Conservation (phyloP, 176 grass and related monocot genomes). For the Eragrostis nindensis region DNA sequence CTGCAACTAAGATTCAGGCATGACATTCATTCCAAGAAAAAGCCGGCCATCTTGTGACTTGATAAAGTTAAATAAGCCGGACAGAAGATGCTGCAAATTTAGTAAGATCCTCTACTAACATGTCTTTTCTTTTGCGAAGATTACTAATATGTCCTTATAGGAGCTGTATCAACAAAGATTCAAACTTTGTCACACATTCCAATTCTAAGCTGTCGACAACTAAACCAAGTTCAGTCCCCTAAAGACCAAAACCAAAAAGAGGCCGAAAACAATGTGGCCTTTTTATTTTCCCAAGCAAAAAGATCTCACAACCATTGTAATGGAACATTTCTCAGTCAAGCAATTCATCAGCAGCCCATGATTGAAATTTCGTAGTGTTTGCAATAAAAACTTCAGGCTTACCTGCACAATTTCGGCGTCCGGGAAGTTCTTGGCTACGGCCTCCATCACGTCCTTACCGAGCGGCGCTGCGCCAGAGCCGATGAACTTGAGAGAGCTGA, state of each 20-base stretch:
- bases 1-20: not conserved
- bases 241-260: slow-evolving; percentile 19
- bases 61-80: not conserved
- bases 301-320: no score
- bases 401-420: slow-evolving; percentile 69
- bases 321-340: not conserved
- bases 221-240: slow-evolving; percentile 5
- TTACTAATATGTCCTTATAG: not conserved
- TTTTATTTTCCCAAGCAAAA: not conserved
- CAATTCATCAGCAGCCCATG: not conserved
- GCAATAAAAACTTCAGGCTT: not conserved
- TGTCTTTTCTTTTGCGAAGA: no score
- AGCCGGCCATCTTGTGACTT: not conserved
- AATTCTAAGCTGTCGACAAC: slow-evolving; percentile 5
- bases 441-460: slow-evolving; percentile 92
- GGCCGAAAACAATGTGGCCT: not conserved
- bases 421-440: slow-evolving; percentile 69
- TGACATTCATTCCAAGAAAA: not conserved
- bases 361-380: not conserved
- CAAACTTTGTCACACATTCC: not conserved
- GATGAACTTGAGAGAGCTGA: slow-evolving; percentile 71
- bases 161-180: not conserved
- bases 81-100: not conserved
- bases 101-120: slow-evolving; percentile 4
- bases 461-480: slow-evolving; percentile 93